Evolutionary conservation across 2,329 filamentous ascomycete species (phyloP).

Genomic region (Colletotrichum chlorophyti): DNA sequence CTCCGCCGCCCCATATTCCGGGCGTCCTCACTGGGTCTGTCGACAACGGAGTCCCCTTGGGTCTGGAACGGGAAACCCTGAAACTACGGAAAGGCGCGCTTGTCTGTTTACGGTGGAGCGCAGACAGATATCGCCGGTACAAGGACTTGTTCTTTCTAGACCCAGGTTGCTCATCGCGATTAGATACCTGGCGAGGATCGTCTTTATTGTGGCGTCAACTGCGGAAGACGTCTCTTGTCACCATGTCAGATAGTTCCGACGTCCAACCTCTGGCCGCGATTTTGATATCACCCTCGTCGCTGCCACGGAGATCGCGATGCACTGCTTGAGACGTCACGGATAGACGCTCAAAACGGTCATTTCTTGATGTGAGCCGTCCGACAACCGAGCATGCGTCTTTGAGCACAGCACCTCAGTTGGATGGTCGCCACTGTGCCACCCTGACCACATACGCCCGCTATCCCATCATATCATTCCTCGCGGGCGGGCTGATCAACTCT

Average conservation of each 20-base stretch:
- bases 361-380: neutral
- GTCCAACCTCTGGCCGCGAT: neutral
- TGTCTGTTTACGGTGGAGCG: neutral
- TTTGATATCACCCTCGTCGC: neutral
- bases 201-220: neutral
- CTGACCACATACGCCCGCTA: neutral
- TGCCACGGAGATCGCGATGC: neutral
- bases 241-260: neutral
- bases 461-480: neutral
- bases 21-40: neutral
- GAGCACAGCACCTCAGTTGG: neutral
- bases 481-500: neutral
- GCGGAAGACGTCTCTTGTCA: neutral
- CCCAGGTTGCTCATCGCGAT: neutral
- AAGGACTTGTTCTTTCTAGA: neutral
- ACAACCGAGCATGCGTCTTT: no score
- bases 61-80: conserved; percentile 1
- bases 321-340: neutral
- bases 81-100: neutral
- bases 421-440: neutral
- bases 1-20: neutral
- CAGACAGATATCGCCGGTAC: neutral
- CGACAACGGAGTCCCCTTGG: neutral
- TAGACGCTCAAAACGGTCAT: neutral
- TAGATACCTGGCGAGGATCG: neutral